Evolutionary conservation across 2,329 filamentous ascomycete species (phyloP).

Genomic region (Cadophora malorum): DNA sequence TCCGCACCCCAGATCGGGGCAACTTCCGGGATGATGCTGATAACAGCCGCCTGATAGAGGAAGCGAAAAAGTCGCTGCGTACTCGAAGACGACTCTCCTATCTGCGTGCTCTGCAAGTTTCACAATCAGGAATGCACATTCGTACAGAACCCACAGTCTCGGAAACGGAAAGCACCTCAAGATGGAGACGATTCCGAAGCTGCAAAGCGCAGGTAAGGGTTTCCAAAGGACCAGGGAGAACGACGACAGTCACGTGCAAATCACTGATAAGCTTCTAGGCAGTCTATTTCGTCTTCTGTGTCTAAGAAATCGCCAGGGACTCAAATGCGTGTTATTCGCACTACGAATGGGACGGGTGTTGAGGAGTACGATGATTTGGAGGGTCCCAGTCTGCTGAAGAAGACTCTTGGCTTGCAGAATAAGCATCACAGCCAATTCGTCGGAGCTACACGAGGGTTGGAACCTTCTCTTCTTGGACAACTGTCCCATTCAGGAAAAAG

Average conservation of each 20-base stretch:
- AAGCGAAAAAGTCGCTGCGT: constrained; percentile 62
- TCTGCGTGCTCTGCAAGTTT: constrained; percentile 78
- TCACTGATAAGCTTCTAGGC: constrained; percentile 51
- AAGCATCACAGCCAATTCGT: constrained; percentile 82
- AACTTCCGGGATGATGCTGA: constrained; percentile 13
- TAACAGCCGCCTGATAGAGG: constrained; percentile 30
- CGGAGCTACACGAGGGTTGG: constrained; percentile 79
- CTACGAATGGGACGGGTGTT: constrained; percentile 66
- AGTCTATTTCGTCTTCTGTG: constrained; percentile 57
- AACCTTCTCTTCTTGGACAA: constrained; percentile 77
- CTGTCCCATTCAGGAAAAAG: constrained; percentile 79
- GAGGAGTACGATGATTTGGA: constrained; percentile 74
- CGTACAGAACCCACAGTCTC: constrained; percentile 73
- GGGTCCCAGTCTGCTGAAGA: constrained; percentile 67
- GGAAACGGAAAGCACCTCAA: constrained; percentile 77
- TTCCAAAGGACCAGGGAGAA: background rate
- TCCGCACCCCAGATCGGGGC: background rate
- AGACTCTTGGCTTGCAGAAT: constrained; percentile 76
- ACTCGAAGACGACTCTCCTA: constrained; percentile 72
- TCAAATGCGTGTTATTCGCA: constrained; percentile 62
- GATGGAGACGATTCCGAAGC: constrained; percentile 49
- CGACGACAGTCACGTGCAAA: constrained; percentile 28
- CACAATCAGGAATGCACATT: constrained; percentile 80
- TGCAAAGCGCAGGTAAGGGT: constrained; percentile 36
- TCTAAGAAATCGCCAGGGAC: constrained; percentile 50